phyloP scores from a whole-genome alignment of 805 yeast genomes.

The Candida anglica region DNA sequence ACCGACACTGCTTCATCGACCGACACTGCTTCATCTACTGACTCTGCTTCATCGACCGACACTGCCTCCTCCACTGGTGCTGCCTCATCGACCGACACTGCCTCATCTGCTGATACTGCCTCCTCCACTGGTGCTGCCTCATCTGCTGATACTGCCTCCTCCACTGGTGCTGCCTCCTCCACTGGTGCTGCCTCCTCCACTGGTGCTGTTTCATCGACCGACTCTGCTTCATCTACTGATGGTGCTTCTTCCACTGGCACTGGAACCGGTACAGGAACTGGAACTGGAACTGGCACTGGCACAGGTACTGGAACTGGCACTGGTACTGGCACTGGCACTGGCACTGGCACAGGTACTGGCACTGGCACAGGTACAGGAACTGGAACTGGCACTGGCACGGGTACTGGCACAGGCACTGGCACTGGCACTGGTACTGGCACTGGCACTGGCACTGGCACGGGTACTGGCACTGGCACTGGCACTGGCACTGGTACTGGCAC shows the following conservation, averaged over 20 bases:
- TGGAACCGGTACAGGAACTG: conserved; percentile 1
- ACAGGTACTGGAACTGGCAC: not conserved
- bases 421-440: not conserved
- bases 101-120: conserved; percentile 2
- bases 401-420: not conserved
- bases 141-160: conserved; percentile 3
- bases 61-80: not conserved
- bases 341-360: not conserved
- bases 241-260: not conserved
- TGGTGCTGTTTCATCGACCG: not conserved
- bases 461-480: not conserved
- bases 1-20: conserved; percentile 1
- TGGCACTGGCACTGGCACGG: not conserved
- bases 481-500: not conserved
- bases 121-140: conserved; percentile 1
- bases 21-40: conserved; percentile 2
- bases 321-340: conserved; percentile 1
- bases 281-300: not conserved
- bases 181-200: conserved; percentile 1
- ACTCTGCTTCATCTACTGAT: not conserved
- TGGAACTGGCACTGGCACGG: not conserved
- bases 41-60: not conserved
- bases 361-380: not conserved
- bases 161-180: not conserved
- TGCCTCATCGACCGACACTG: not conserved